phyloP scores from a whole-genome alignment of 768 basidiomycete species.

The Pleurotus ostreatus region DNA sequence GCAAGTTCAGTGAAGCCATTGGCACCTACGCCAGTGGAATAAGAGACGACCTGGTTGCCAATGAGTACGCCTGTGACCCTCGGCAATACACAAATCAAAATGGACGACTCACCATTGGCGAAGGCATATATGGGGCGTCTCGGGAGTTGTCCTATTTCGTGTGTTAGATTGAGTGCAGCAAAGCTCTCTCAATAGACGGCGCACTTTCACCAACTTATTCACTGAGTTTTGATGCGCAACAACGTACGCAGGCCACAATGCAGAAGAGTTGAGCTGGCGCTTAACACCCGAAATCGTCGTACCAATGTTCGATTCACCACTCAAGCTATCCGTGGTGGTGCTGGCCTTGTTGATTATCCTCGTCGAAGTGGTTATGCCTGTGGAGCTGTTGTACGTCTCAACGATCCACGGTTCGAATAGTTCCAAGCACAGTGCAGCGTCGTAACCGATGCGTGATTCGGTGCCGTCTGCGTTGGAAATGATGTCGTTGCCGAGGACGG shows the following conservation, averaged over 20 bases:
- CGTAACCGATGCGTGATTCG: conserved; percentile 11
- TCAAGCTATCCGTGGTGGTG: conserved; percentile 17
- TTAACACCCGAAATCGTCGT: conserved; percentile 16
- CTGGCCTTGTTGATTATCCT: conserved; percentile 28
- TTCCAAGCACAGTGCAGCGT: conserved; percentile 12
- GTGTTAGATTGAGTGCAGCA: background rate
- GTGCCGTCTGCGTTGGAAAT: conserved; percentile 7
- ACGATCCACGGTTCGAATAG: conserved; percentile 13
- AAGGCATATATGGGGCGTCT: conserved; percentile 35
- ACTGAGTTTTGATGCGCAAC: conserved; percentile 33
- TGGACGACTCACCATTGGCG: conserved; percentile 27
- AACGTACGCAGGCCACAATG: conserved; percentile 22
- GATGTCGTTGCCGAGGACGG: conserved; percentile 5
- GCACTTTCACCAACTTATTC: conserved; percentile 32
- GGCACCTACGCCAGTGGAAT: conserved; percentile 31
- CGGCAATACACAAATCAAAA: background rate
- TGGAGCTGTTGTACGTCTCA: conserved; percentile 18
- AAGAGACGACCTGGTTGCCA: conserved; percentile 28
- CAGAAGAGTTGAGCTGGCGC: conserved; percentile 25
- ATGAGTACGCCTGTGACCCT: background rate
- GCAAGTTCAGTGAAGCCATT: conserved; percentile 35
- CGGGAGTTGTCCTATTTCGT: conserved; percentile 31
- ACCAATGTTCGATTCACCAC: conserved; percentile 19
- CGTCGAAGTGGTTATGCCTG: conserved; percentile 23
- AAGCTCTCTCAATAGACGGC: background rate